These are phyloP conservation scores for Mycena filopes DNA, from an alignment of 768 basidiomycete genomes.

Conservation along the genomic window DNA sequence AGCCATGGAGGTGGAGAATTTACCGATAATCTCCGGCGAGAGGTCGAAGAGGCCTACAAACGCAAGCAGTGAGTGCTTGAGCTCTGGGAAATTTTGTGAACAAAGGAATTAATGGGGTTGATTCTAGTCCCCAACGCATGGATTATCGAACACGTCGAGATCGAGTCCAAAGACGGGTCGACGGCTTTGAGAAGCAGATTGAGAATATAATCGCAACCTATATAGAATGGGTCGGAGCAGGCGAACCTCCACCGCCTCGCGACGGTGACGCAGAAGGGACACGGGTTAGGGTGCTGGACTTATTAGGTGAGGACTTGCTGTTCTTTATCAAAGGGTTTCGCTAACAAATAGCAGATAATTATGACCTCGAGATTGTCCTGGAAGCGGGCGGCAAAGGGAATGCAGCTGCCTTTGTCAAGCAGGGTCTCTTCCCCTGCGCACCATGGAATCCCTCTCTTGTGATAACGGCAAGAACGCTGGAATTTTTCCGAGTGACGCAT, in stretches of 20 bases:
- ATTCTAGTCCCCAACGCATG: background rate
- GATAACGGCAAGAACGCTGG: background rate
- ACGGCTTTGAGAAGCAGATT: background rate
- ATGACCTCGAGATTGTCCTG: background rate
- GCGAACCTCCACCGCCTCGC: background rate
- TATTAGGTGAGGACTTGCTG: slow-evolving; percentile 1
- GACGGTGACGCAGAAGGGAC: background rate
- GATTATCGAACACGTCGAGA: background rate
- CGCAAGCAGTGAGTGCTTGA: background rate
- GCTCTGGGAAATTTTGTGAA: background rate
- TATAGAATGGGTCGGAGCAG: background rate
- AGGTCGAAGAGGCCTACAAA: background rate
- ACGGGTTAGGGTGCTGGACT: background rate
- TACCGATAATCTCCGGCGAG: background rate
- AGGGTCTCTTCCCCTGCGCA: slow-evolving; percentile 5
- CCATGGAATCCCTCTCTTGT: background rate
- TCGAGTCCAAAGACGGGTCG: background rate
- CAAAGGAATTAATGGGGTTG: background rate
- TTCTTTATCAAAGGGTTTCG: background rate
- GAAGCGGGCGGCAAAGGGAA: background rate
- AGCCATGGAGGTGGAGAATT: slow-evolving; percentile 6
- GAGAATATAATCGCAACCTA: background rate
- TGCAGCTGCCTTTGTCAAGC: slow-evolving; percentile 4
- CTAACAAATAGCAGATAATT: background rate
- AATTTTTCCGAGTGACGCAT: slow-evolving; percentile 3